Base-by-base conservation (phyloP, 2,329 filamentous ascomycete species). In the Dactylellina cionopaga region DNA sequence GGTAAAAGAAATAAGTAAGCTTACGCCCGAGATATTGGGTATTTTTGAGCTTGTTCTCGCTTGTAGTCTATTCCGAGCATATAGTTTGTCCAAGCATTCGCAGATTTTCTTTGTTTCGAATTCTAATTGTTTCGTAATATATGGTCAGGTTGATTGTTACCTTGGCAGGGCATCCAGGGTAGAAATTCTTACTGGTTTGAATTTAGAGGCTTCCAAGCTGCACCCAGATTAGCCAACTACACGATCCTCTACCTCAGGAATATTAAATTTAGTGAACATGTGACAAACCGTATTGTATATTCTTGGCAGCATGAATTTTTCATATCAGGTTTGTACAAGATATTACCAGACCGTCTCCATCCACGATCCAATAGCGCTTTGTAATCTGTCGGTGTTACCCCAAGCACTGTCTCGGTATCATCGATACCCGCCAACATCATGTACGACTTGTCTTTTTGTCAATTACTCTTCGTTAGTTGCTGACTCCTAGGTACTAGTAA, bases 271-370 rank as follows among this genome's bases (percentile, higher is more conserved):
- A 24, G 4, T 3, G 9, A 29, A 22, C 5, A 33, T 22, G 83
- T 83, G 82, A 75, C 75, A 29, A 62, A 76, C 76, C 76, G 87
- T 59, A 95, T 88, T 0, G 90, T 92, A 79, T 94, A 98, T 78
- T 97, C 92, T 44, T 93, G 92, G 80, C 95, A 99, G 78, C 95
- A 99, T 74, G 92, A 91, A 64, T 88, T 84, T 68, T 85, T 85
- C 77, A 92, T 88, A 80, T 95, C 90, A 11, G 91, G 91, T 72
- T 91, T 88, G 80, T 95, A 95, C 51, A 95, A 82, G 6, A 92
- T 83, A 25, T 82, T 87, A 13, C 84, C 84, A 37, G 84, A 92
- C 74, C 90, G 85, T 79, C 91, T 89, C 90, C 90, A 95, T 74
- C 89, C 90, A 75, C 90, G 86, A 79, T 92, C 87, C 44, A 94